These are phyloP conservation scores for Chlorella vulgaris DNA, from an alignment of 139 green algal species.

Conservation along the genomic window DNA sequence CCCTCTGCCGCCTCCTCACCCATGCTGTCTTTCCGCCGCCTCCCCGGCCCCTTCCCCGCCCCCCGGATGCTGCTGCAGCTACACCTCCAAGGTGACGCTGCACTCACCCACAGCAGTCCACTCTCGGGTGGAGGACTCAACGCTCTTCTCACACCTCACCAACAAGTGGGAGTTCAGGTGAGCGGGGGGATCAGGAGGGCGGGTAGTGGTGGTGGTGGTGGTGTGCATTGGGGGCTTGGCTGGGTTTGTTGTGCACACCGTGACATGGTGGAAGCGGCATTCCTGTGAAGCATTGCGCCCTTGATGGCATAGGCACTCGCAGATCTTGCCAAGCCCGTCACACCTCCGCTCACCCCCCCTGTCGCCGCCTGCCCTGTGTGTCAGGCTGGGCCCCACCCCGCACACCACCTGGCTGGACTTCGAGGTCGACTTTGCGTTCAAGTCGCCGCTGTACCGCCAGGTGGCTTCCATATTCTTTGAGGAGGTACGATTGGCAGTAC, in stretches of 20 bases:
- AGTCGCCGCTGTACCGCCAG: conserved; percentile 78
- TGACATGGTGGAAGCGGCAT: too few relatives aligned
- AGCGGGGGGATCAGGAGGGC: not conserved
- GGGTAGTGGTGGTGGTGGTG: not conserved
- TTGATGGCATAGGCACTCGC: too few relatives aligned
- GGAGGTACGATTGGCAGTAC: conserved; percentile 41
- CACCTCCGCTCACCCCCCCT: too few relatives aligned
- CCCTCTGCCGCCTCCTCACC: not conserved
- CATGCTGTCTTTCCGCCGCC: too few relatives aligned
- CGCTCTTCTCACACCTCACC: conserved; percentile 86
- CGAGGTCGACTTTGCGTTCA: conserved; percentile 89
- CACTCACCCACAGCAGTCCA: conserved; percentile 48
- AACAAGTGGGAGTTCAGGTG: conserved; percentile 77
- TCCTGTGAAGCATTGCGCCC: too few relatives aligned
- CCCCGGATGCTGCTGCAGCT: conserved; percentile 74
- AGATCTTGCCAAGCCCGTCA: not conserved
- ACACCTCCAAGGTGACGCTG: conserved; percentile 79
- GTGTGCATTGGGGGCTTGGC: not conserved
- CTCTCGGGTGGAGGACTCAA: conserved; percentile 68
- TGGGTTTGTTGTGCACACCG: too few relatives aligned
- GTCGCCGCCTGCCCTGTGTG: not conserved
- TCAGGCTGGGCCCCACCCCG: conserved; percentile 64
- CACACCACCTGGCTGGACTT: conserved; percentile 79
- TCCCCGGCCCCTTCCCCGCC: too few relatives aligned
- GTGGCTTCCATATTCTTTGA: conserved; percentile 75